phyloP scores from a whole-genome alignment of 2,329 filamentous ascomycete species.

The Sporothrix globosa region DNA sequence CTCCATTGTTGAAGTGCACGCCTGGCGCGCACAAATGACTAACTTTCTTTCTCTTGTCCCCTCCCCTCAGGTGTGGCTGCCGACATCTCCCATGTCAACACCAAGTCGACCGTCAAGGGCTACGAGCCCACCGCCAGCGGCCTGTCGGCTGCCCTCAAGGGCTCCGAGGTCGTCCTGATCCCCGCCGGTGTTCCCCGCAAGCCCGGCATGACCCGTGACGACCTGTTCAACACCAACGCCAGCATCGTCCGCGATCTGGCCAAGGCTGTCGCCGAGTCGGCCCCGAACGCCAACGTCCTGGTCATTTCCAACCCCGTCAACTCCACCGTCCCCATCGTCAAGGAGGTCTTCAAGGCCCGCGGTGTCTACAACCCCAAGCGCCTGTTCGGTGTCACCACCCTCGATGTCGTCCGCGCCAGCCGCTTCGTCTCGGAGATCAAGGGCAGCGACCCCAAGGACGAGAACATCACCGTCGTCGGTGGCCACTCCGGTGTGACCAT shows the following conservation, averaged over 20 bases:
- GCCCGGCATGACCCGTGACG: slow-evolving; percentile 99
- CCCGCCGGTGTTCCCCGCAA: slow-evolving; percentile 98
- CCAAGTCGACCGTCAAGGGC: slow-evolving; percentile 90
- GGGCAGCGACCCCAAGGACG: slow-evolving; percentile 83
- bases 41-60: neutral
- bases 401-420: slow-evolving; percentile 95
- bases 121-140: slow-evolving; percentile 78
- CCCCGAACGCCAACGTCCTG: slow-evolving; percentile 91
- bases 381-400: slow-evolving; percentile 98
- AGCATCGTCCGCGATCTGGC: slow-evolving; percentile 98
- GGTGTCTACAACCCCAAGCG: slow-evolving; percentile 99
- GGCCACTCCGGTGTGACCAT: slow-evolving; percentile 99
- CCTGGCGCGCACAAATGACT: neutral
- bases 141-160: slow-evolving; percentile 79
- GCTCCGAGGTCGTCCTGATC: slow-evolving; percentile 91
- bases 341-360: slow-evolving; percentile 92
- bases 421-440: slow-evolving; percentile 97
- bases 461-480: slow-evolving; percentile 94
- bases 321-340: slow-evolving; percentile 97
- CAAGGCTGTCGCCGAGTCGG: slow-evolving; percentile 86
- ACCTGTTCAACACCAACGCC: slow-evolving; percentile 99
- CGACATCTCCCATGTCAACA: slow-evolving; percentile 98
- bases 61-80: slow-evolving; percentile 70
- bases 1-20: neutral
- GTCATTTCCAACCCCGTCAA: slow-evolving; percentile 99